Evolutionary conservation across 495 filamentous ascomycete species (phyloP).

Genomic region (Neurospora sp.): DNA sequence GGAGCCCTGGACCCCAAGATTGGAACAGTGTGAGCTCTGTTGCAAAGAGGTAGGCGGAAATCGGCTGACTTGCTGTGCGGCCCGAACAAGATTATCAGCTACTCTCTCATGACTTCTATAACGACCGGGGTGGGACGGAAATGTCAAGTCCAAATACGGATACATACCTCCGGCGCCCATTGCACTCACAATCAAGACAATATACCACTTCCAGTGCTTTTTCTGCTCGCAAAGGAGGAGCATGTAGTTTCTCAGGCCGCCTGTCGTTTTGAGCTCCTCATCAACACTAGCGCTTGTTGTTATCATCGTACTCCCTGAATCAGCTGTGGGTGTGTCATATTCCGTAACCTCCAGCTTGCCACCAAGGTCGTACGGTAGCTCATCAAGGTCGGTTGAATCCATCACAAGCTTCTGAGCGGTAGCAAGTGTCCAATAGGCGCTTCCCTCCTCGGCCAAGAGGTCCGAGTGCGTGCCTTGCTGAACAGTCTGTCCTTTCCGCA

Average conservation of each 20-base stretch:
- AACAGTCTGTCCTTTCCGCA: slow-evolving; percentile 49
- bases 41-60: slow-evolving; percentile 43
- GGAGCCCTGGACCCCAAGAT: slow-evolving; percentile 31
- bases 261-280: slow-evolving; percentile 11
- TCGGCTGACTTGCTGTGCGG: slow-evolving; percentile 29
- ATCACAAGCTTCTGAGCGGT: slow-evolving; percentile 38
- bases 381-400: background rate
- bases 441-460: slow-evolving; percentile 48
- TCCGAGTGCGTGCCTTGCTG: slow-evolving; percentile 61
- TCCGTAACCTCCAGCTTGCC: slow-evolving; percentile 20
- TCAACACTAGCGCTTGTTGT: background rate
- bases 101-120: background rate
- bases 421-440: slow-evolving; percentile 44
- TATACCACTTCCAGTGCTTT: slow-evolving; percentile 36
- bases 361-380: slow-evolving; percentile 4
- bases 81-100: background rate
- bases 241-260: slow-evolving; percentile 35
- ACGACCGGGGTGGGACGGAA: slow-evolving; percentile 8
- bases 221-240: slow-evolving; percentile 40
- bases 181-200: slow-evolving; percentile 34
- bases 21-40: slow-evolving; percentile 38
- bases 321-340: slow-evolving; percentile 20
- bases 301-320: background rate
- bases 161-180: slow-evolving; percentile 41
- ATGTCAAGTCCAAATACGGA: background rate